These are phyloP conservation scores for Lasiodiplodia hormozganensis DNA, from an alignment of 2,329 filamentous ascomycete species.

Conservation along the genomic window DNA sequence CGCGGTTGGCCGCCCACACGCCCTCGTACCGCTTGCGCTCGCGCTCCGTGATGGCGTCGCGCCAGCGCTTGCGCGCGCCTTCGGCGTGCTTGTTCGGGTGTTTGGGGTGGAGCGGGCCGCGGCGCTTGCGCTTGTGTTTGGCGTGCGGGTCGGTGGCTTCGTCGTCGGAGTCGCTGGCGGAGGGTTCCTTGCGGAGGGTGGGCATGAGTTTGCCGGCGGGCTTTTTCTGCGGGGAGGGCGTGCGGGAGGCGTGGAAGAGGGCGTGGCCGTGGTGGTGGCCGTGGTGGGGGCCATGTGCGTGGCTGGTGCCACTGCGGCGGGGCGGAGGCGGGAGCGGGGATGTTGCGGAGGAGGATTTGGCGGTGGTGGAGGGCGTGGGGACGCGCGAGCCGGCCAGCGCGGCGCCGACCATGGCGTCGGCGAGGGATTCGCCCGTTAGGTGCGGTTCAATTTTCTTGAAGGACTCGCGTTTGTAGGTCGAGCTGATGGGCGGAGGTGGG, in stretches of 20 bases:
- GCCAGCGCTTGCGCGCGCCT: constrained; percentile 76
- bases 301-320: constrained; percentile 51
- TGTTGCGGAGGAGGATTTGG: constrained; percentile 36
- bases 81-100: constrained; percentile 78
- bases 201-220: constrained; percentile 64
- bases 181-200: constrained; percentile 66
- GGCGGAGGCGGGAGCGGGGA: constrained; percentile 48
- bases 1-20: constrained; percentile 83
- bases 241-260: constrained; percentile 38
- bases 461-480: constrained; percentile 46
- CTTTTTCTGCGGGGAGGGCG: constrained; percentile 54
- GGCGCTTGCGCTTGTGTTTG: constrained; percentile 65
- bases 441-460: constrained; percentile 51
- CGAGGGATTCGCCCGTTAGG: constrained; percentile 69
- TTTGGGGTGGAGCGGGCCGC: constrained; percentile 51
- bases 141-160: constrained; percentile 59
- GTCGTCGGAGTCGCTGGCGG: constrained; percentile 57
- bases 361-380: constrained; percentile 52
- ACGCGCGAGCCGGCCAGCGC: constrained; percentile 71
- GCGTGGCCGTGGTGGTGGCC: constrained; percentile 29
- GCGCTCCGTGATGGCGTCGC: constrained; percentile 72
- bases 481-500: constrained; percentile 42
- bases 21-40: constrained; percentile 85
- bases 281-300: no score
- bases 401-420: constrained; percentile 77